phyloP scores from a whole-genome alignment of 208 protist species.

The Phytomonas francai region DNA sequence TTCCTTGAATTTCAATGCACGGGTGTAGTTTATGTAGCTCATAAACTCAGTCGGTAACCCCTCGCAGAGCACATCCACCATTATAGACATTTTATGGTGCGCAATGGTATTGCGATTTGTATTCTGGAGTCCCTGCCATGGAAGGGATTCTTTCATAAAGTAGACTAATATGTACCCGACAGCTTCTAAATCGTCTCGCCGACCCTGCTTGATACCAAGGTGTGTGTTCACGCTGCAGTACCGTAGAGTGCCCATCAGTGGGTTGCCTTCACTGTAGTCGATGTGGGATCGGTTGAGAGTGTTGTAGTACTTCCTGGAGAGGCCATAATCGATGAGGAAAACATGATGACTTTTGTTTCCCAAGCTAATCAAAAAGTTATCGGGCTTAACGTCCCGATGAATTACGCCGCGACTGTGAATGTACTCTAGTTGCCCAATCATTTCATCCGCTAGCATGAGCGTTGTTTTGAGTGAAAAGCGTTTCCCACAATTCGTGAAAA shows the following conservation, averaged over 20 bases:
- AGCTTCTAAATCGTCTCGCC: constrained; percentile 96
- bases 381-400: constrained; percentile 89
- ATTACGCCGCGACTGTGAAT: constrained; percentile 82
- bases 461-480: constrained; percentile 84
- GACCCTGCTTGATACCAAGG: constrained; percentile 92
- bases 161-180: constrained; percentile 98
- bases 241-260: constrained; percentile 97
- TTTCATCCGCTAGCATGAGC: constrained; percentile 85
- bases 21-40: constrained; percentile 95
- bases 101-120: constrained; percentile 94
- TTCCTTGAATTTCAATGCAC: constrained; percentile 95
- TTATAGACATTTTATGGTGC: constrained; percentile 92
- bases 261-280: constrained; percentile 98
- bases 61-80: constrained; percentile 92
- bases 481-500: constrained; percentile 68
- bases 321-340: constrained; percentile 98
- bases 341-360: constrained; percentile 77
- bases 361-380: constrained; percentile 88
- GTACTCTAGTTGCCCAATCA: constrained; percentile 76
- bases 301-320: constrained; percentile 98
- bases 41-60: constrained; percentile 90
- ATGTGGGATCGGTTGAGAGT: constrained; percentile 96
- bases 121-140: constrained; percentile 95
- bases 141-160: constrained; percentile 95
- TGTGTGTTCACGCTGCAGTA: constrained; percentile 99